Conservation (phyloP, 192 early-diverging fungal genomes). For the Lunasporangiospora selenospora region DNA sequence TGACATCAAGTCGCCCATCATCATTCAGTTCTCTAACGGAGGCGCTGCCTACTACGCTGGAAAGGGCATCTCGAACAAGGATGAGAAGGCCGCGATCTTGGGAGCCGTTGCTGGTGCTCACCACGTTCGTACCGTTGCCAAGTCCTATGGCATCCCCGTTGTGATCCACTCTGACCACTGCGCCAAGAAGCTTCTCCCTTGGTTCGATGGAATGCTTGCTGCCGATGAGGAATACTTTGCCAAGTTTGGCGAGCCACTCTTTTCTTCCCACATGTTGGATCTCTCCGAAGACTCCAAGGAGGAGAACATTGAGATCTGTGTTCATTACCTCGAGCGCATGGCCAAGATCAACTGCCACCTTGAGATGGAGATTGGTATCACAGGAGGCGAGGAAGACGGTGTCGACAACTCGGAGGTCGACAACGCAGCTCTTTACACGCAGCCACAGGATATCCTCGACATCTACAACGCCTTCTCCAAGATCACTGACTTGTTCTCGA, state of each 20-base stretch:
- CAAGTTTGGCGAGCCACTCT: conserved; percentile 89
- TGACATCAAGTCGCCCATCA: conserved; percentile 87
- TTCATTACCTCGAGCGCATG: conserved; percentile 92
- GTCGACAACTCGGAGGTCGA: conserved; percentile 94
- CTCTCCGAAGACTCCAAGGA: conserved; percentile 92
- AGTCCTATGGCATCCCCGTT: conserved; percentile 82
- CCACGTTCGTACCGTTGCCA: conserved; percentile 77
- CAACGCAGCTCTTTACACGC: conserved; percentile 89
- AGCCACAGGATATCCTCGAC: conserved; percentile 95
- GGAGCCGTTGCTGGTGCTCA: conserved; percentile 91
- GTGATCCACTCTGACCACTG: conserved; percentile 93
- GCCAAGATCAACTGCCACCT: conserved; percentile 82
- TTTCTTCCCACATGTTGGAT: conserved; percentile 97
- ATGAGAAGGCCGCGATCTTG: conserved; percentile 86
- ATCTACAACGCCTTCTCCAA: conserved; percentile 87
- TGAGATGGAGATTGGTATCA: conserved; percentile 98
- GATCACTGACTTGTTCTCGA: conserved; percentile 89
- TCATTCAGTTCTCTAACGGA: conserved; percentile 94
- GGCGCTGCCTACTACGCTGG: conserved; percentile 90
- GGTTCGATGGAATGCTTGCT: conserved; percentile 95
- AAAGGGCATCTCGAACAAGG: conserved; percentile 87
- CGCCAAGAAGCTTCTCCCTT: conserved; percentile 92
- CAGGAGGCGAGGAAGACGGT: conserved; percentile 97
- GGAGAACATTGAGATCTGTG: conserved; percentile 89
- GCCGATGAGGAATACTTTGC: conserved; percentile 95